Evolutionary conservation across 352 stramenopile species (phyloP).

Genomic region (Globisporangium parvum): DNA sequence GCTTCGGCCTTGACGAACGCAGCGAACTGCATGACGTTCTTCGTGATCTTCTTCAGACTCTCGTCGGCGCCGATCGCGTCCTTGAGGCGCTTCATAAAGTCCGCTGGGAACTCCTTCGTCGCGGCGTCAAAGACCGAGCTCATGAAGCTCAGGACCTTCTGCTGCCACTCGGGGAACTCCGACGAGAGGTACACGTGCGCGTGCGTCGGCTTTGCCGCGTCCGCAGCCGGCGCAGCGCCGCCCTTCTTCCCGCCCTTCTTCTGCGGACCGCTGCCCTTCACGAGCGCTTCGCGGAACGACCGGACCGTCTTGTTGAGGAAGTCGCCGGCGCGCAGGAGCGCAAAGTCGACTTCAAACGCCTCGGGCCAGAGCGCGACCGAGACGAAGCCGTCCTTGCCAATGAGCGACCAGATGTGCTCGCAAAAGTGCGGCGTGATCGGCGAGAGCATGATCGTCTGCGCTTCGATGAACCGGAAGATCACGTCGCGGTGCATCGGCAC

Average conservation of each 20-base stretch:
- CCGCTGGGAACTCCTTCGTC: constrained; percentile 62
- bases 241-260: constrained; percentile 92
- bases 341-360: constrained; percentile 86
- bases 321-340: constrained; percentile 89
- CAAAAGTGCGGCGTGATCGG: constrained; percentile 95
- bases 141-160: constrained; percentile 85
- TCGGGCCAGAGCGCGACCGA: constrained; percentile 86
- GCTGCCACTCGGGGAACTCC: constrained; percentile 81
- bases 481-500: constrained; percentile 91
- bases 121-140: constrained; percentile 48
- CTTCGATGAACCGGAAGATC: constrained; percentile 92
- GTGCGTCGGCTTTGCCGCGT: constrained; percentile 84
- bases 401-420: constrained; percentile 90
- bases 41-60: constrained; percentile 86
- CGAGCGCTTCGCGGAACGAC: constrained; percentile 82
- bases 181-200: constrained; percentile 84
- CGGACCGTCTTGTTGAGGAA: constrained; percentile 92
- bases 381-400: constrained; percentile 91
- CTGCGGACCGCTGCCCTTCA: constrained; percentile 52
- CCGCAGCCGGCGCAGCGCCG: constrained; percentile 38
- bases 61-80: constrained; percentile 59
- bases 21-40: constrained; percentile 97
- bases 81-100: constrained; percentile 89
- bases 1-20: constrained; percentile 94
- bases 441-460: constrained; percentile 91